Conservation (phyloP, 805 yeast genomes). For the Saccharomycopsis javanensis region DNA sequence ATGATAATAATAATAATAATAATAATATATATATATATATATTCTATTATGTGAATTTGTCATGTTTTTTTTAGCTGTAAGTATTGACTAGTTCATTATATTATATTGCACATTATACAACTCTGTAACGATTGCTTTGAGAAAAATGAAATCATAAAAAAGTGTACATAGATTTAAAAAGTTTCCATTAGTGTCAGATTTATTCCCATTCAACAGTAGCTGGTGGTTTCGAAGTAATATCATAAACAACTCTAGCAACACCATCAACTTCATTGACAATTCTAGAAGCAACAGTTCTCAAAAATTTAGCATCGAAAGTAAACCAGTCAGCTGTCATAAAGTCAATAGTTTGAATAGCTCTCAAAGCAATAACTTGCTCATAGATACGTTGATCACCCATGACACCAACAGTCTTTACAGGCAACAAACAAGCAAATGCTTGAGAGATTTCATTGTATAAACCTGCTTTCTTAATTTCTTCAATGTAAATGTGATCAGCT, state of each 20-base stretch:
- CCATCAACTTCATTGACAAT: constrained; percentile 98
- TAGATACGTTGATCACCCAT: constrained; percentile 99
- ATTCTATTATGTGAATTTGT: no score
- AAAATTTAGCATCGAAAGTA: constrained; percentile 82
- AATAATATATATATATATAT: no score
- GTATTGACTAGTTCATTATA: no score
- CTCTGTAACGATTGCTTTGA: no score
- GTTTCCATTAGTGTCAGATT: neutral
- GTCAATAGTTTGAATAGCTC: constrained; percentile 96
- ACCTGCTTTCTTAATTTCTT: constrained; percentile 90
- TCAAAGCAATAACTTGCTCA: constrained; percentile 97
- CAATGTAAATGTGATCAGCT: constrained; percentile 93
- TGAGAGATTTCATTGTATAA: constrained; percentile 88
- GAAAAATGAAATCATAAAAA: no score
- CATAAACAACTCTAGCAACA: constrained; percentile 98
- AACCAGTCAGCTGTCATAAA: constrained; percentile 99
- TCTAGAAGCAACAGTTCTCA: constrained; percentile 88
- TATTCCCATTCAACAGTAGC: constrained; percentile 99
- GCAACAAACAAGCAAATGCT: constrained; percentile 94
- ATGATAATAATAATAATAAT: no score
- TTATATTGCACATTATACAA: no score
- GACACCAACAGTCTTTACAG: constrained; percentile 98
- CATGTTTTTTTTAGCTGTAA: no score
- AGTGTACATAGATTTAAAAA: neutral
- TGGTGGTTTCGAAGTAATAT: constrained; percentile 98